phyloP scores from a whole-genome alignment of 176 grass and related monocot genomes.

The Carex littledalei region DNA sequence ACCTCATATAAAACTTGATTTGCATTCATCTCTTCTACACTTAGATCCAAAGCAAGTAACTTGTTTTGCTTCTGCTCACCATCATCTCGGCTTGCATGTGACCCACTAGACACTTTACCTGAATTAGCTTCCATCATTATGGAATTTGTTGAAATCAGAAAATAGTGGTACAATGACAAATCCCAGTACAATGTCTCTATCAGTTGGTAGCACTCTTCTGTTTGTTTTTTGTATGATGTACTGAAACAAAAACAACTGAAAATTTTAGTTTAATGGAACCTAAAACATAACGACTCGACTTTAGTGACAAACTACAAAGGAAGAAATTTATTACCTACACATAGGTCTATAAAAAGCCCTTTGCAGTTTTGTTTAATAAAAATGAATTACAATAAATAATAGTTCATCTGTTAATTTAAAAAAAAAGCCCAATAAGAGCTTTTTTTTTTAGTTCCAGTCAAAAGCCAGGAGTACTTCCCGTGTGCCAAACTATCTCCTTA shows the following conservation, averaged over 20 bases:
- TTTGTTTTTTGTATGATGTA: background rate
- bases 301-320: background rate
- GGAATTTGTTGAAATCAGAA: background rate
- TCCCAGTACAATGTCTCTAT: background rate
- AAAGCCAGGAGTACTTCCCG: too few relatives aligned
- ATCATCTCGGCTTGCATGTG: conserved; percentile 14
- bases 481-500: too few relatives aligned
- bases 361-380: too few relatives aligned
- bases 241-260: background rate
- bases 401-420: too few relatives aligned
- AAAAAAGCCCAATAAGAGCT: too few relatives aligned
- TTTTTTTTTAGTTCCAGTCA: too few relatives aligned
- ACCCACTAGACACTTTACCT: conserved; percentile 1
- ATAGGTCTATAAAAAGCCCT: background rate
- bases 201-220: background rate
- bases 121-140: too few relatives aligned
- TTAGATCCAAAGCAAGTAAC: conserved; percentile 26
- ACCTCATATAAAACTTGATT: conserved; percentile 58
- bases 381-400: too few relatives aligned
- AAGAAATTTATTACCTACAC: background rate
- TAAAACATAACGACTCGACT: background rate
- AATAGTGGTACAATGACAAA: background rate
- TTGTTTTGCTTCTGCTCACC: conserved; percentile 29
- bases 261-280: background rate
- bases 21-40: conserved; percentile 50